These are phyloP conservation scores for Alopecurus myosuroides DNA, from an alignment of 176 grass and related monocot genomes.

Conservation along the genomic window DNA sequence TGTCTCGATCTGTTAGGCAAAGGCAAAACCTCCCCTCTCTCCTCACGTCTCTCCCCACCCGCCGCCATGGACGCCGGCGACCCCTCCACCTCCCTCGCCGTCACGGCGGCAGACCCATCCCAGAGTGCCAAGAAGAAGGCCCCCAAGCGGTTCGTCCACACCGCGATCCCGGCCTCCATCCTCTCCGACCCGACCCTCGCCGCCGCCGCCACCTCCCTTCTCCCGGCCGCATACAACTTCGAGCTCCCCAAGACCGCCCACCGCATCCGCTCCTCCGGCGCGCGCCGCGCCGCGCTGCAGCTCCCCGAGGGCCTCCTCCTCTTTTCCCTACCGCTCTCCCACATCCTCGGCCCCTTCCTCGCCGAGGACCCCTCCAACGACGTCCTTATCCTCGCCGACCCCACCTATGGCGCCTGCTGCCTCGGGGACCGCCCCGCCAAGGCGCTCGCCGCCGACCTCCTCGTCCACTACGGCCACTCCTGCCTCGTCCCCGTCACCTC, in stretches of 20 bases:
- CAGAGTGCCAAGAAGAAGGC: constrained; percentile 23
- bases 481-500: constrained; percentile 87
- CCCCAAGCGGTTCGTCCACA: constrained; percentile 82
- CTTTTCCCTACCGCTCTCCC: constrained; percentile 78
- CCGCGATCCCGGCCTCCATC: constrained; percentile 70
- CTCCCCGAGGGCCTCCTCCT: constrained; percentile 93
- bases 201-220: constrained; percentile 61
- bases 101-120: background rate
- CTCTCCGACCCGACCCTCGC: constrained; percentile 68
- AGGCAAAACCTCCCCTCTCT: constrained; percentile 22
- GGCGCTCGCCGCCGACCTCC: constrained; percentile 71
- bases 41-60: constrained; percentile 10
- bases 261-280: constrained; percentile 51
- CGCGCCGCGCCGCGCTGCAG: constrained; percentile 71
- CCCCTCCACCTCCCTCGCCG: constrained; percentile 26
- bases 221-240: constrained; percentile 73
- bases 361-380: constrained; percentile 37
- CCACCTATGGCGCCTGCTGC: constrained; percentile 94
- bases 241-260: constrained; percentile 91
- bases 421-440: constrained; percentile 54
- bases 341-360: constrained; percentile 72
- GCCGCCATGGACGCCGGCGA: constrained; percentile 55
- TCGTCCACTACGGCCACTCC: constrained; percentile 93
- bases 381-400: constrained; percentile 80
- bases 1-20: background rate